Evolutionary conservation across 257 asterid species (phyloP).

Genomic region (Capsicum baccatum): DNA sequence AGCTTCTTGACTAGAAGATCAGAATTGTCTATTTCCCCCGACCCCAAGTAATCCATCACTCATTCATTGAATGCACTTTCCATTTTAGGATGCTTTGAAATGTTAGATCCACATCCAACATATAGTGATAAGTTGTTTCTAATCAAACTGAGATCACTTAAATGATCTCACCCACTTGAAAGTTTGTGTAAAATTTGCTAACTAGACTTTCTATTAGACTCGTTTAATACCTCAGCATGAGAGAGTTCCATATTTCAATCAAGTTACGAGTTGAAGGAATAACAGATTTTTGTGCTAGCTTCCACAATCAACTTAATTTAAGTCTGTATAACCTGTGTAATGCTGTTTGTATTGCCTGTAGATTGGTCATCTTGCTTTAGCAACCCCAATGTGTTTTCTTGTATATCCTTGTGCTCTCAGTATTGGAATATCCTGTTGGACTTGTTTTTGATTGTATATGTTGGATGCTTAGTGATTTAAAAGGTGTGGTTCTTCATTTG

Average conservation of each 20-base stretch:
- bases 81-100: constrained; percentile 20
- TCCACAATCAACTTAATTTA: background rate
- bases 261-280: constrained; percentile 7
- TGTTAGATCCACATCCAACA: background rate
- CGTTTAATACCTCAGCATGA: background rate
- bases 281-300: background rate
- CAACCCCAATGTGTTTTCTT: background rate
- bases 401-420: constrained; percentile 8
- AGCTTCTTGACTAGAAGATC: no score
- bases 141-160: background rate
- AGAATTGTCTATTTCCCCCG: background rate
- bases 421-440: background rate
- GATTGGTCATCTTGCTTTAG: constrained; percentile 6
- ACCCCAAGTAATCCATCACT: background rate
- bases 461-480: background rate
- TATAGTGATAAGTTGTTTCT: background rate
- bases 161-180: constrained; percentile 1
- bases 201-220: background rate
- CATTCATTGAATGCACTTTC: background rate
- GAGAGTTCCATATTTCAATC: constrained; percentile 10
- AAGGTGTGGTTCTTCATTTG: constrained; percentile 6
- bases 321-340: background rate
- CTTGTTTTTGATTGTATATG: background rate
- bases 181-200: background rate
- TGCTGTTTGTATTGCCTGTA: background rate